Percentiles rank a stretch among this genome's conserved stretches.
phyloP scores from a whole-genome alignment of 2,329 filamentous ascomycete genomes.

The Simplicillium sp. region DNA sequence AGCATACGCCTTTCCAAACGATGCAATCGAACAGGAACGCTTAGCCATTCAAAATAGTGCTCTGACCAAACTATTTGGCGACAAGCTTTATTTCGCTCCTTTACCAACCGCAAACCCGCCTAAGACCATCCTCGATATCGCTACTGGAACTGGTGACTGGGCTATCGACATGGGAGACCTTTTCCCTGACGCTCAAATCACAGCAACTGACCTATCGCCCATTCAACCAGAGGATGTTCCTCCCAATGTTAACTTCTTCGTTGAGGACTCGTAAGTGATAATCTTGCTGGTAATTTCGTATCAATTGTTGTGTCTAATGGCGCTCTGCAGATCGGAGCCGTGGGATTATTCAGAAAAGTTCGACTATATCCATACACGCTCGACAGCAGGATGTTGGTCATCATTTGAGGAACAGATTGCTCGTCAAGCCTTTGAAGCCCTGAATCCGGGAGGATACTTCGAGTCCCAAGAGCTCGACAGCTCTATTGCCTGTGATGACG shows the following conservation, averaged over 20 bases:
- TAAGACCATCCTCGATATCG: conserved; percentile 29
- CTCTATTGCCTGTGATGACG: conserved; percentile 32
- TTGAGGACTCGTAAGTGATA: conserved; percentile 50
- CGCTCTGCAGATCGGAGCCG: conserved; percentile 28
- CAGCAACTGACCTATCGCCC: conserved; percentile 58
- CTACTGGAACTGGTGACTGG: conserved; percentile 45
- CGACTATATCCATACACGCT: conserved; percentile 45
- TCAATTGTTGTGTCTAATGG: neutral
- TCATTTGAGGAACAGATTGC: conserved; percentile 40
- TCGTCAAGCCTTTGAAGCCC: conserved; percentile 36
- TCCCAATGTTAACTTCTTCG: conserved; percentile 63
- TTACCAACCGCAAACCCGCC: conserved; percentile 25
- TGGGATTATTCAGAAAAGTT: conserved; percentile 45
- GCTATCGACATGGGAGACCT: conserved; percentile 57
- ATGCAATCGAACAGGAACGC: conserved; percentile 29
- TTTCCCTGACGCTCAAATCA: conserved; percentile 49
- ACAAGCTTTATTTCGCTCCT: conserved; percentile 32
- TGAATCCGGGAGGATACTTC: conserved; percentile 43
- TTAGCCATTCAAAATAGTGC: conserved; percentile 28
- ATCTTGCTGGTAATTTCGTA: neutral
- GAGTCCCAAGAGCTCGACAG: conserved; percentile 41
- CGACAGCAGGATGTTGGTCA: conserved; percentile 39
- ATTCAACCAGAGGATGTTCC: conserved; percentile 59
- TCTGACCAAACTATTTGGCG: conserved; percentile 26
- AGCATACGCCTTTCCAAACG: conserved; percentile 39